phyloP scores from a whole-genome alignment of 148 eudicot species.

The Persicaria tinctoria region DNA sequence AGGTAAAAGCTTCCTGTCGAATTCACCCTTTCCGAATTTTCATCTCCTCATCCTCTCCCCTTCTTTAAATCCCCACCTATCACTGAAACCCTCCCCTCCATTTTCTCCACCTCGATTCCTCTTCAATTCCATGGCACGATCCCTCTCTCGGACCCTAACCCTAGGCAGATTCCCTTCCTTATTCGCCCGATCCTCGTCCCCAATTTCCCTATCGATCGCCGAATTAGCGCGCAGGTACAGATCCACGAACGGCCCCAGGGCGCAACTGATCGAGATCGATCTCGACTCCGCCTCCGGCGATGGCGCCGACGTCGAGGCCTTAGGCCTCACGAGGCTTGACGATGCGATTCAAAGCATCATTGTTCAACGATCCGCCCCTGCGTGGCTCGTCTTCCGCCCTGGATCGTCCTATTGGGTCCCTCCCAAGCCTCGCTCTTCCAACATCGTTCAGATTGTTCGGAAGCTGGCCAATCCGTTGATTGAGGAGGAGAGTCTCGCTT shows the following conservation, averaged over 20 bases:
- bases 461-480: constrained; percentile 38
- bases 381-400: constrained; percentile 86
- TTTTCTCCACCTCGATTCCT: background rate
- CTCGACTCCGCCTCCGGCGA: constrained; percentile 25
- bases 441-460: constrained; percentile 38
- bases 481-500: constrained; percentile 37
- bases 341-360: constrained; percentile 64
- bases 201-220: constrained; percentile 9
- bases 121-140: constrained; percentile 34
- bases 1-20: background rate
- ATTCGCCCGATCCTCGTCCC: constrained; percentile 6
- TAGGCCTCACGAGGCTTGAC: constrained; percentile 34
- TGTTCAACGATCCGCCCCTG: constrained; percentile 69
- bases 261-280: constrained; percentile 54
- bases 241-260: constrained; percentile 24
- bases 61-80: background rate
- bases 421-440: constrained; percentile 23
- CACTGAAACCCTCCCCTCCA: background rate
- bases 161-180: constrained; percentile 17
- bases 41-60: background rate
- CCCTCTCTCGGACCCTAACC: constrained; percentile 38
- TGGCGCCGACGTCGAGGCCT: constrained; percentile 17
- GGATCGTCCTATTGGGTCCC: constrained; percentile 92
- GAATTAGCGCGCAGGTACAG: constrained; percentile 22
- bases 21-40: background rate